Evolutionary conservation across 257 asterid species (phyloP), one percentile per base, ranked within the genome.

Genomic region (Jaltomata sinuosa): DNA sequence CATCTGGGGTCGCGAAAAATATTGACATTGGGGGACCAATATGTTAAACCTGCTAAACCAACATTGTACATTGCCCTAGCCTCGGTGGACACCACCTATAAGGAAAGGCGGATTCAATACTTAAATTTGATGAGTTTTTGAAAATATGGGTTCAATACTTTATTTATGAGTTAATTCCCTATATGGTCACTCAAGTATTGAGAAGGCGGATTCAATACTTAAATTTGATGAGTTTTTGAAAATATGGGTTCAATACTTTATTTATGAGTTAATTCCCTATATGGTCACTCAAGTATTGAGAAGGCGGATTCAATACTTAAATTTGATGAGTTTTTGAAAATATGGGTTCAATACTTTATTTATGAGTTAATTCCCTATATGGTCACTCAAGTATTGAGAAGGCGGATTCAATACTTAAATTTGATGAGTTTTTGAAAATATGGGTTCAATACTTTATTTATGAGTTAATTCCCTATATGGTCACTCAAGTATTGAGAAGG

Each of bases 31-130:
- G n/a, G n/a, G n/a, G n/a, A n/a, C n/a, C n/a, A n/a, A n/a, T n/a
- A n/a, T n/a, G n/a, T n/a, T n/a, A n/a, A n/a, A n/a, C n/a, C n/a
- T n/a, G n/a, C n/a, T n/a, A n/a, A 81, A 61, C 97, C 97, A 5
- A 90, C 97, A 31, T 94, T 94, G 91, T 94, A 57, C 97, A 94
- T 94, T 84, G 97, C 97, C 64, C 97, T 90, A 15, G 97, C 97
- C 76, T 94, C 97, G 0, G 94, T 94, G 0, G 97, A 94, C 54
- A 94, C 97, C 86, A 91, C 97, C 97, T 94, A 68, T 69, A 81
- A n/a, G 65, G 9, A 62, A 19, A 5, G 38, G 3, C 1, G 8
- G 21, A 27, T 27, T 29, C 19, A 25, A 8, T 62, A 25, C 4
- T 27, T 27, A 27, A 62, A 27, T 16, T 27, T 62, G 5, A 62